phyloP scores from a whole-genome alignment of 2,329 filamentous ascomycete genomes.

The Pseudopithomyces maydicus region DNA sequence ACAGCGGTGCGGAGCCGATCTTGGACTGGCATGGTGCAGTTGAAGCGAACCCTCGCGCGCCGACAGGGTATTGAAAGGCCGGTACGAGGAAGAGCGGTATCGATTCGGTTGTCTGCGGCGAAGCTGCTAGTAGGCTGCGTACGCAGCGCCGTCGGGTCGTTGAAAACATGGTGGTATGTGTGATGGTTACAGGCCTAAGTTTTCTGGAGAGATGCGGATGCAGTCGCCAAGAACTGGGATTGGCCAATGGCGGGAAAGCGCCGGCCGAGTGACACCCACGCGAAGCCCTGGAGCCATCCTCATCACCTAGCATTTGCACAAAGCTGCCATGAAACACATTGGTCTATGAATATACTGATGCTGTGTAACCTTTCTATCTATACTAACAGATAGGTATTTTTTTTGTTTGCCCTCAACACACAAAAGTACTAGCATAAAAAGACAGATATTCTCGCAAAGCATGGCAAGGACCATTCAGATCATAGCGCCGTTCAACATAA shows the following conservation, averaged over 20 bases:
- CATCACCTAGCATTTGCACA: too few species aligned
- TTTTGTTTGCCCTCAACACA: too few species aligned
- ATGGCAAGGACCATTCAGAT: too few species aligned
- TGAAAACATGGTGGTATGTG: conserved; percentile 63
- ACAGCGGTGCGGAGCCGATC: conserved; percentile 71
- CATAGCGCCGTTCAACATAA: too few species aligned
- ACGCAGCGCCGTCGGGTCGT: conserved; percentile 62
- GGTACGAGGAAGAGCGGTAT: conserved; percentile 76
- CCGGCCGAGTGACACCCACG: background rate
- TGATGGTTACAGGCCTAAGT: conserved; percentile 19
- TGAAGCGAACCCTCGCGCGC: conserved; percentile 70
- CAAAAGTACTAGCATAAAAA: too few species aligned
- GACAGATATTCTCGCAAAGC: too few species aligned
- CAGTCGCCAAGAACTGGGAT: background rate
- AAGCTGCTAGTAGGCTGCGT: conserved; percentile 59
- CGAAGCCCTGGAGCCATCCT: too few species aligned
- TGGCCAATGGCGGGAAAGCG: conserved; percentile 3
- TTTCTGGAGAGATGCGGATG: conserved; percentile 27
- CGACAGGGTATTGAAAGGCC: conserved; percentile 61
- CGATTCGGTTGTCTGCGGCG: conserved; percentile 51
- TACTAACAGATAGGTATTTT: too few species aligned
- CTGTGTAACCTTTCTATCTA: too few species aligned
- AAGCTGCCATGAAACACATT: too few species aligned
- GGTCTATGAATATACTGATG: too few species aligned
- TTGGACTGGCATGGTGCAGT: conserved; percentile 73